phyloP scores from a whole-genome alignment of 768 basidiomycete genomes.

The Trametes cinnabarina region DNA sequence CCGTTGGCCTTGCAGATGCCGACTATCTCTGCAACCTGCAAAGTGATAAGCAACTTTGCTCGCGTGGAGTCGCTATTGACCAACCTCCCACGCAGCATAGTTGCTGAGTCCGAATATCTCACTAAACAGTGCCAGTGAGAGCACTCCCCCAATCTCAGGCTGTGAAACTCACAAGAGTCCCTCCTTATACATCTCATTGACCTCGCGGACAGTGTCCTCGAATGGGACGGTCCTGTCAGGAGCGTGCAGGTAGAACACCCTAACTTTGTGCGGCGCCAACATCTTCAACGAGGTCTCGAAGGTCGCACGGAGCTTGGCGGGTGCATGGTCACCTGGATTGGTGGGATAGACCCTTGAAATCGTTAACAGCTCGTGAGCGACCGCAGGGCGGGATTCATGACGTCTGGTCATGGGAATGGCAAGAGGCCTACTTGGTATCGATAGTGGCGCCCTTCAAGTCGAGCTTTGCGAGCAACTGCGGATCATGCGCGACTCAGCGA shows the following conservation, averaged over 20 bases:
- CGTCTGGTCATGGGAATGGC: background rate
- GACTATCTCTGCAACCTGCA: slow-evolving; percentile 55
- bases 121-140: slow-evolving; percentile 25
- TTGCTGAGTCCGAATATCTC: slow-evolving; percentile 66
- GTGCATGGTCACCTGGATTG: slow-evolving; percentile 42
- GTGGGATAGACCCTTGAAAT: slow-evolving; percentile 39
- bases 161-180: slow-evolving; percentile 49
- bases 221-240: slow-evolving; percentile 59
- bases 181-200: slow-evolving; percentile 54
- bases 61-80: slow-evolving; percentile 1
- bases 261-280: slow-evolving; percentile 45
- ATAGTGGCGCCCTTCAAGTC: slow-evolving; percentile 40
- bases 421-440: slow-evolving; percentile 45
- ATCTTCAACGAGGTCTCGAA: slow-evolving; percentile 46
- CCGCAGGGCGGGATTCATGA: too few species aligned
- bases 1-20: slow-evolving; percentile 54
- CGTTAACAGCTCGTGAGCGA: background rate
- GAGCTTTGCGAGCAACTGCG: slow-evolving; percentile 41
- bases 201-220: slow-evolving; percentile 51
- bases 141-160: background rate
- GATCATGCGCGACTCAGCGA: too few species aligned
- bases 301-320: slow-evolving; percentile 41
- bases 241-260: slow-evolving; percentile 57
- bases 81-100: slow-evolving; percentile 53
- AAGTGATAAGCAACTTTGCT: background rate